Evolutionary conservation across 192 early-diverging fungal species (phyloP).

Genomic region (Funneliformis geosporum): DNA sequence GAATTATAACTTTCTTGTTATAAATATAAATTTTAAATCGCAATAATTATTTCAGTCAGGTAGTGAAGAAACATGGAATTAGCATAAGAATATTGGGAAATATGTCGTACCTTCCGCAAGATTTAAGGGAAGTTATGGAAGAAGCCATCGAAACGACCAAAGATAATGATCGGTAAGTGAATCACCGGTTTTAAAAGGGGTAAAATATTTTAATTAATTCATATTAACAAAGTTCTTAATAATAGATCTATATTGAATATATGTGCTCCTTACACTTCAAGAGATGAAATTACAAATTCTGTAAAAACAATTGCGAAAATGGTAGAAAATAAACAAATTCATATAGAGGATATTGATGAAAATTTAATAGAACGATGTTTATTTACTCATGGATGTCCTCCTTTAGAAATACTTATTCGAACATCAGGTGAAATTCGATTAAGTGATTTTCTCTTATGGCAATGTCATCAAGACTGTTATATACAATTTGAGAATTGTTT

Average conservation of each 20-base stretch:
- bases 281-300: conserved; percentile 86
- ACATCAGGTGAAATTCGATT: conserved; percentile 96
- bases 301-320: conserved; percentile 57
- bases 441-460: conserved; percentile 95
- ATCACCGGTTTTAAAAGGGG: not conserved
- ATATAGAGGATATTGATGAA: conserved; percentile 62
- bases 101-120: conserved; percentile 60
- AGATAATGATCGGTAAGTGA: conserved; percentile 55
- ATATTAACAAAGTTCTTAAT: not conserved
- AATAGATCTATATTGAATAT: conserved; percentile 82
- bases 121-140: conserved; percentile 62
- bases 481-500: conserved; percentile 86
- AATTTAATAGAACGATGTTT: conserved; percentile 59
- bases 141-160: conserved; percentile 68
- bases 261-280: conserved; percentile 89
- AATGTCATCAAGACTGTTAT: conserved; percentile 65
- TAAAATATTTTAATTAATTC: not conserved
- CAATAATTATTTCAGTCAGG: conserved; percentile 53
- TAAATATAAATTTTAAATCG: not conserved
- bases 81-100: conserved; percentile 84
- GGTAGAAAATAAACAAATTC: conserved; percentile 56
- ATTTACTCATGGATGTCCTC: conserved; percentile 64
- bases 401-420: conserved; percentile 86
- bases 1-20: not conserved
- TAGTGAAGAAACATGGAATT: conserved; percentile 71